Evolutionary conservation across 2,329 filamentous ascomycete genomes (phyloP), one percentile per base, ranked within the genome.

Genomic region (Lecanoromycetidae sp.): DNA sequence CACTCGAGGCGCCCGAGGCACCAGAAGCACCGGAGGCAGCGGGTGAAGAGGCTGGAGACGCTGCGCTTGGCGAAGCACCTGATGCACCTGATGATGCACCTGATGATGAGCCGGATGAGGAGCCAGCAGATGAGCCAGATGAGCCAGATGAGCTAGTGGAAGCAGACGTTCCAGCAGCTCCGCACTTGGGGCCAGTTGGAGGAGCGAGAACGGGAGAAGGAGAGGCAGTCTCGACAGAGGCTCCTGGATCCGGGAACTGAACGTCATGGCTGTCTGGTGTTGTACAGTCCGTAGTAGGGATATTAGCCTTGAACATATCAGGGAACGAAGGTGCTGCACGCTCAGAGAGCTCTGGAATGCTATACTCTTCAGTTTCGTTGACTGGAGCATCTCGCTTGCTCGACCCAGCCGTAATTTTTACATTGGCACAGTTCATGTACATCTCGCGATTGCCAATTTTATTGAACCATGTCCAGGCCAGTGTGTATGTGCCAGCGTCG

Each of bases 381-480:
- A 19, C 5, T 5, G 26, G 19, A 17, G 27, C n/a, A 27, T 56
- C 53, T 5, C 68, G 61, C 59, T 77, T 75, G 44, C 64, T 61
- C 1, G 67, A 63, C 19, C 67, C 66, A 3, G 64, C 67, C 0
- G 76, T 76, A 20, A 96, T 71, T 0, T 71, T 74, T 39, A 94
- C 64, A 0, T 85, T 78, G 0, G 83, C 86, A 57, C 90, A 98
- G 74, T 94, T 93, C 87, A 94, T 94, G 73, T 96, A 95, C 74
- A 94, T 87, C 62, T 96, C 91, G 1, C 88, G 81, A 69, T 94
- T 94, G 2, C 91, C 91, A 8, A 94, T 60, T 50, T 82, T 83
- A 66, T 96, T 96, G 66, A 94, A 79, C 91, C 91, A 96, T 0
- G 87, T 87, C 87, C 88, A 96, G 0, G 86, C 86, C 4, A 96